Evolutionary conservation across 805 yeast genomes (phyloP), one percentile per base, ranked within the genome.

Genomic region (Isabelozyma heimii): DNA sequence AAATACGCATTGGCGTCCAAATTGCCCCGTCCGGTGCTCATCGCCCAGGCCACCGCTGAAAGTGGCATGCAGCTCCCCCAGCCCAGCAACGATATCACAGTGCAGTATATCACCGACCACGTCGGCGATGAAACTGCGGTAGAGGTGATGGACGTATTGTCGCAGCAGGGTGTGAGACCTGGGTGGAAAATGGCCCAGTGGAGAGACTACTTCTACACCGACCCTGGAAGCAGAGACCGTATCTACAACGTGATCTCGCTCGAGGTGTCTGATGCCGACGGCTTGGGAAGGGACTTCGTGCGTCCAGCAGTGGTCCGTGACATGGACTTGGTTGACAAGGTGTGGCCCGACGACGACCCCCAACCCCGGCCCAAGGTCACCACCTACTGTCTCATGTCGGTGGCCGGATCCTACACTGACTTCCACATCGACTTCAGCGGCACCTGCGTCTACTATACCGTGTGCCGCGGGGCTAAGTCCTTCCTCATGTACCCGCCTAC

Each of bases 391-490:
- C 72, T 91, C 39, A 91, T 91, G 96, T 87, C 95, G 0, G 96
- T 89, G 2, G 71, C 76, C 24, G 81, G 85, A 51, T 83, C 94
- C 2, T 91, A 80, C 62, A 91, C 97, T 0, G 97, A 91, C 62
- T 91, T 90, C 67, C 97, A 91, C 65, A 74, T 91, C 40, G 97
- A 91, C 64, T 91, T 91, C 64, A 94, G 95, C 2, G 97, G 97
- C 0, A 88, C 97, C 0, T 87, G 94, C 1, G 97, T 91, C 5
- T 91, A 89, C 62, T 91, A 91, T 65, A 89, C 92, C 2, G 83
- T 91, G 3, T 67, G 91, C 13, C 69, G 76, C n/a, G 97, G 97
- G 1, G 57, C 69, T 3, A 91, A 91, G 59, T 77, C 82, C 30
- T 91, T 91, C 59, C 64, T 90, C 43, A 80, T 91, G 77, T 82